These are phyloP conservation scores for Trametes cinnabarina DNA, from an alignment of 768 basidiomycete species.

Conservation along the genomic window DNA sequence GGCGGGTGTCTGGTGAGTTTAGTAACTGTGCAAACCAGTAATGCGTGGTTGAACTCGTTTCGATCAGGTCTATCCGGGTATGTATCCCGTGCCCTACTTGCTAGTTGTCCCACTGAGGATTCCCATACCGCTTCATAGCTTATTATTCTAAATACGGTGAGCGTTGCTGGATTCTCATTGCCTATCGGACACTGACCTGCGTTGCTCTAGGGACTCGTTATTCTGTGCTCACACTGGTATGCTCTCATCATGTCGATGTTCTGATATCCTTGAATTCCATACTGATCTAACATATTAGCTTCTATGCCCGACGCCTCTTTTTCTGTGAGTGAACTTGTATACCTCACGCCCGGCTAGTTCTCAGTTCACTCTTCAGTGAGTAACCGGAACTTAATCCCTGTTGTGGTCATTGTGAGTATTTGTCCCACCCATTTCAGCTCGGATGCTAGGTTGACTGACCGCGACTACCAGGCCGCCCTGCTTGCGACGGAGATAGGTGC, in stretches of 20 bases:
- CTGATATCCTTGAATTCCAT: neutral
- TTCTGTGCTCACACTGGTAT: neutral
- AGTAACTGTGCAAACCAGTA: too few species aligned
- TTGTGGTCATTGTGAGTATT: neutral
- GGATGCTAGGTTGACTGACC: too few species aligned
- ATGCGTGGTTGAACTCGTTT: too few species aligned
- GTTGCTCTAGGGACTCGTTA: neutral
- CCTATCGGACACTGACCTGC: neutral
- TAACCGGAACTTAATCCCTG: neutral
- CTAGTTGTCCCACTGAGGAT: too few species aligned
- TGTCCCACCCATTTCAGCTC: too few species aligned
- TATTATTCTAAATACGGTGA: neutral
- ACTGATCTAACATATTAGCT: neutral
- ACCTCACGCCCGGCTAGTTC: neutral
- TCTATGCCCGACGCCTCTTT: neutral
- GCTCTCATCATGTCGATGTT: neutral
- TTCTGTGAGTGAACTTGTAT: neutral
- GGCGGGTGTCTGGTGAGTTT: neutral
- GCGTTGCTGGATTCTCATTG: neutral
- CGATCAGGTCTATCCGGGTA: too few species aligned
- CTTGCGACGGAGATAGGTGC: neutral
- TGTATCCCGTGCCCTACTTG: too few species aligned
- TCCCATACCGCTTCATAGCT: neutral
- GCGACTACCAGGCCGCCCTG: neutral
- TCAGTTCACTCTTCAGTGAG: neutral